phyloP scores from a whole-genome alignment of 169 alveolate species.

The Plasmodium sp. region DNA sequence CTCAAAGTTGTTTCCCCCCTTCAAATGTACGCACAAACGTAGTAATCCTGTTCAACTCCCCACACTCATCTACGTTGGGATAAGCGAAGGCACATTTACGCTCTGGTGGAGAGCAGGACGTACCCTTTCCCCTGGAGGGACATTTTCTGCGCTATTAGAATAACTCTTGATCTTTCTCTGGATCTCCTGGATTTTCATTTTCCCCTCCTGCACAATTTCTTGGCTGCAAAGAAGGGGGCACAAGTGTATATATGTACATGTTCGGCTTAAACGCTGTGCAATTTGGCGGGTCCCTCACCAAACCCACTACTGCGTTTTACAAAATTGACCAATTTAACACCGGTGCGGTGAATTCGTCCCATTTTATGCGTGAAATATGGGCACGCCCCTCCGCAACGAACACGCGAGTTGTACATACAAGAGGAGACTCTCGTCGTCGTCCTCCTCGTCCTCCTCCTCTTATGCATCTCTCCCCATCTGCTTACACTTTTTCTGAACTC shows the following conservation, averaged over 20 bases:
- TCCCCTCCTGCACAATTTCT: conserved; percentile 63
- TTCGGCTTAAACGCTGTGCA: not conserved
- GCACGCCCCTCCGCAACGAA: not conserved
- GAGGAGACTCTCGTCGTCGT: not conserved
- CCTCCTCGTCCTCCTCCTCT: not conserved
- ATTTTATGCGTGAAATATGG: not conserved
- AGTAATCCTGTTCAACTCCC: not conserved
- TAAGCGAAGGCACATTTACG: not conserved
- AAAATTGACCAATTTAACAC: not conserved
- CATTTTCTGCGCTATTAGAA: conserved; percentile 17
- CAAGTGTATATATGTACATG: not conserved
- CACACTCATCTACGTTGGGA: not conserved
- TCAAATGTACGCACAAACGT: not conserved
- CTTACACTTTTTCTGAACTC: conserved; percentile 72
- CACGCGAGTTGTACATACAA: not conserved
- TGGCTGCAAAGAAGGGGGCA: conserved; percentile 13
- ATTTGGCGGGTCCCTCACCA: not conserved
- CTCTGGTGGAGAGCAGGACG: not conserved
- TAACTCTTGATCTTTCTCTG: conserved; percentile 42
- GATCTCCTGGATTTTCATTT: conserved; percentile 56
- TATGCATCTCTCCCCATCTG: not conserved
- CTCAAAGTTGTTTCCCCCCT: not conserved
- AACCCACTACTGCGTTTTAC: not conserved
- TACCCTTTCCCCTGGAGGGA: conserved; percentile 52
- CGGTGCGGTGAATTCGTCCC: not conserved